A percentile compares a stretch with the other conserved stretches of the same genome.
These are phyloP conservation scores for Arthroderma sp. DNA, from an alignment of 2,329 filamentous ascomycete genomes.

Conservation along the genomic window DNA sequence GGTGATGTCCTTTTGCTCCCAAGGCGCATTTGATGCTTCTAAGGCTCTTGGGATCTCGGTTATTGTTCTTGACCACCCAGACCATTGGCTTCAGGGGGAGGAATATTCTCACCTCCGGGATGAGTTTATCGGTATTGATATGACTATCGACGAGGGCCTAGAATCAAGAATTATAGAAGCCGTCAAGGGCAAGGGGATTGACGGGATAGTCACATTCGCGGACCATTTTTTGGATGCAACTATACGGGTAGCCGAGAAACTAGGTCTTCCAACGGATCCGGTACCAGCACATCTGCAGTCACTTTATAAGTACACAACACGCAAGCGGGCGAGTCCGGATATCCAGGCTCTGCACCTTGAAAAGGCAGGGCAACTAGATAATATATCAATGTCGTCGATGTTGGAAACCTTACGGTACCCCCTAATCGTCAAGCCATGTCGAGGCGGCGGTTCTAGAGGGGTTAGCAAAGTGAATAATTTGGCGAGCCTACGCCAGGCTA, in stretches of 20 bases:
- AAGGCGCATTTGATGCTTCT: background rate
- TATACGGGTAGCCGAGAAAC: background rate
- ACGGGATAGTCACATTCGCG: background rate
- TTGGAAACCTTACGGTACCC: slow-evolving; percentile 16
- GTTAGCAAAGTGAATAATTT: slow-evolving; percentile 14
- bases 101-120: background rate
- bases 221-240: background rate
- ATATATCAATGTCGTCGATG: background rate
- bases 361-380: background rate
- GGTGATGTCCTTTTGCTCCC: background rate
- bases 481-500: background rate
- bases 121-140: background rate
- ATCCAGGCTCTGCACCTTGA: background rate
- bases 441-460: slow-evolving; percentile 24
- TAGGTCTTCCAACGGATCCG: background rate
- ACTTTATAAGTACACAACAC: background rate
- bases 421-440: slow-evolving; percentile 29
- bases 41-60: background rate
- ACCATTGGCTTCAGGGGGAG: background rate
- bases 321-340: background rate
- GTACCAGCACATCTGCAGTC: background rate
- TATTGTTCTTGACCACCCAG: background rate
- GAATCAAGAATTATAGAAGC: background rate
- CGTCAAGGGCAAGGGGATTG: background rate
- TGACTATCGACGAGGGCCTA: background rate